Conservation (phyloP, 805 yeast species). For the Candida mattraensis region DNA sequence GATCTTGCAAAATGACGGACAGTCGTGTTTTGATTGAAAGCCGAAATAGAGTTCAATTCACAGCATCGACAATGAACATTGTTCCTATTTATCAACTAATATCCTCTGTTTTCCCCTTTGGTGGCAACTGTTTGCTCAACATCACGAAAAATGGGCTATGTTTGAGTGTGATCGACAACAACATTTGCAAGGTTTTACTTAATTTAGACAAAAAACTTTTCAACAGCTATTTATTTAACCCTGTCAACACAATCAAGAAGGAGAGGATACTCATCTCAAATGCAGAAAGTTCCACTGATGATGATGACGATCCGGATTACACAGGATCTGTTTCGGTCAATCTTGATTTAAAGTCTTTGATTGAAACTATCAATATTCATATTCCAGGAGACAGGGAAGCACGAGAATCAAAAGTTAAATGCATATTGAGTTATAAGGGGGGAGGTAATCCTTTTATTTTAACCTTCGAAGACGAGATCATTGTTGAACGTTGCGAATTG, state of each 20-base stretch:
- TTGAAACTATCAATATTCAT: conserved; percentile 51
- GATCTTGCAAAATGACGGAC: background rate
- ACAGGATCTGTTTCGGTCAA: conserved; percentile 32
- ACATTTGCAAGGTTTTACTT: conserved; percentile 39
- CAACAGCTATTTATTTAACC: conserved; percentile 31
- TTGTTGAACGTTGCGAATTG: conserved; percentile 59
- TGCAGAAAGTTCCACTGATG: conserved; percentile 10
- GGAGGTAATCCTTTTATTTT: conserved; percentile 54
- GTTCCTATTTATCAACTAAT: conserved; percentile 27
- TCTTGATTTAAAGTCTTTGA: conserved; percentile 45
- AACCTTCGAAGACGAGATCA: conserved; percentile 51
- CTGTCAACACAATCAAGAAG: conserved; percentile 10
- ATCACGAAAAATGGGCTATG: conserved; percentile 52
- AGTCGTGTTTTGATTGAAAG: too few species aligned
- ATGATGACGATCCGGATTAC: conserved; percentile 6
- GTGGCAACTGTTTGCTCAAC: conserved; percentile 28
- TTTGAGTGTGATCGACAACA: conserved; percentile 48
- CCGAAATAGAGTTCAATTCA: conserved; percentile 21
- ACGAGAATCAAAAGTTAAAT: conserved; percentile 35
- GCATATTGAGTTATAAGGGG: conserved; percentile 50
- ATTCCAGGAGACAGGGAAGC: conserved; percentile 27
- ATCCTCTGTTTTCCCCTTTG: conserved; percentile 31
- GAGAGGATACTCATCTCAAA: conserved; percentile 7
- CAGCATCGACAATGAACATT: conserved; percentile 30
- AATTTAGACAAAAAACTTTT: conserved; percentile 39